A percentile compares a stretch with the other conserved stretches of the same genome.
Conservation (phyloP, 1,284 basidiomycete species). For the Boletellus deceptivus region DNA sequence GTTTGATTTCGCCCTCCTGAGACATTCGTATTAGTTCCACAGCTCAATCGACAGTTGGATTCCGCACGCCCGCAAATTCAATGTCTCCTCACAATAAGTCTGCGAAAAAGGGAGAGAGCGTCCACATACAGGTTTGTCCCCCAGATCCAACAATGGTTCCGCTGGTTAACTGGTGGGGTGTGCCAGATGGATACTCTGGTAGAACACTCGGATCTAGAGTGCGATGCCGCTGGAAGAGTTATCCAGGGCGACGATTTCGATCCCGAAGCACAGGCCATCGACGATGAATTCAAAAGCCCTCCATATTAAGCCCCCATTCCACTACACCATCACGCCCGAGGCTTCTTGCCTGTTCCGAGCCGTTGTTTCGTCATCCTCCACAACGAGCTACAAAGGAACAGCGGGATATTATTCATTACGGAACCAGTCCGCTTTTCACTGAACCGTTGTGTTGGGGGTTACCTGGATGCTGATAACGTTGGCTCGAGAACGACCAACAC, state of each 20-base stretch:
- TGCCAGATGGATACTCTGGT: constrained; percentile 60
- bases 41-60: constrained; percentile 39
- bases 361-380: background rate
- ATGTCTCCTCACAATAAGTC: constrained; percentile 33
- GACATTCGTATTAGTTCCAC: constrained; percentile 25
- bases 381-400: background rate
- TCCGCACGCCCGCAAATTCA: constrained; percentile 32
- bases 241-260: constrained; percentile 46
- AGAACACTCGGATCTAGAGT: constrained; percentile 43
- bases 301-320: constrained; percentile 41
- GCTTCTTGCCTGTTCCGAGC: background rate
- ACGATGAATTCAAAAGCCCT: constrained; percentile 60
- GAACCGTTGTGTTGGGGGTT: background rate
- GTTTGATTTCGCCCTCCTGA: constrained; percentile 1
- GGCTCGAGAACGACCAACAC: background rate
- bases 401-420: background rate
- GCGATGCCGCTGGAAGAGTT: constrained; percentile 51
- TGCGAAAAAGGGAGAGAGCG: constrained; percentile 37
- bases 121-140: constrained; percentile 51
- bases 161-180: background rate
- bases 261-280: constrained; percentile 54
- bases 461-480: background rate
- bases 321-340: background rate
- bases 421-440: background rate
- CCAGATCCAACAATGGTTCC: background rate